Evolutionary conservation across 2,329 filamentous ascomycete species (phyloP).

Genomic region (Lasiodiplodia sp.): DNA sequence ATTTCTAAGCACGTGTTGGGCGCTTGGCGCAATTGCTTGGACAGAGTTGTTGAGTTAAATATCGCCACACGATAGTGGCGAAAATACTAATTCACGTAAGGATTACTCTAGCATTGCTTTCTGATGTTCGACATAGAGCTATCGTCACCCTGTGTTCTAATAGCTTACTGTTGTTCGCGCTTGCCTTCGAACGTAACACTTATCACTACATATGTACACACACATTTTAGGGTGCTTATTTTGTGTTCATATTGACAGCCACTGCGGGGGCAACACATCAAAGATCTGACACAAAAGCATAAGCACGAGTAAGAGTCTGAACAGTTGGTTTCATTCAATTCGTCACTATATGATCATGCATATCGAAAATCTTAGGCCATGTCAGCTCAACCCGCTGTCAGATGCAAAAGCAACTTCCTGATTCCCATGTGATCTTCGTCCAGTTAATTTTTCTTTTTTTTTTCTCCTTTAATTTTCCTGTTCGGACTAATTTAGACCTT

Average conservation of each 20-base stretch:
- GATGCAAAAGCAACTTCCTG: not conserved
- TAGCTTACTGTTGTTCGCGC: no score
- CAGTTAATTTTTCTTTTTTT: not conserved
- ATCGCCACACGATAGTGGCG: no score
- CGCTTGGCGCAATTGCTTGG: no score
- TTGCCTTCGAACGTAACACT: no score
- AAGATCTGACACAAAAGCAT: not conserved
- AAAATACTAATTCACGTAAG: no score
- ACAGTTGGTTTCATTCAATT: not conserved
- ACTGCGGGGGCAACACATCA: not conserved
- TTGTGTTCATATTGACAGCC: no score
- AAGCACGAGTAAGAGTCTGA: not conserved
- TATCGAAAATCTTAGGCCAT: not conserved
- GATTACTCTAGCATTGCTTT: no score
- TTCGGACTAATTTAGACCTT: not conserved
- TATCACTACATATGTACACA: not conserved
- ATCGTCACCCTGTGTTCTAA: no score
- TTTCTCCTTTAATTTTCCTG: not conserved
- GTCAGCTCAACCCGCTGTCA: not conserved
- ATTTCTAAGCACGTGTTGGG: no score
- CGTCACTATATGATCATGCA: constrained; percentile 5
- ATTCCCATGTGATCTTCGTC: not conserved
- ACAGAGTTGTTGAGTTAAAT: no score
- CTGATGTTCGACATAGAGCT: no score
- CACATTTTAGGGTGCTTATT: no score